Conservation (phyloP, 306 rosid genomes). For the Abrus precatorius region DNA sequence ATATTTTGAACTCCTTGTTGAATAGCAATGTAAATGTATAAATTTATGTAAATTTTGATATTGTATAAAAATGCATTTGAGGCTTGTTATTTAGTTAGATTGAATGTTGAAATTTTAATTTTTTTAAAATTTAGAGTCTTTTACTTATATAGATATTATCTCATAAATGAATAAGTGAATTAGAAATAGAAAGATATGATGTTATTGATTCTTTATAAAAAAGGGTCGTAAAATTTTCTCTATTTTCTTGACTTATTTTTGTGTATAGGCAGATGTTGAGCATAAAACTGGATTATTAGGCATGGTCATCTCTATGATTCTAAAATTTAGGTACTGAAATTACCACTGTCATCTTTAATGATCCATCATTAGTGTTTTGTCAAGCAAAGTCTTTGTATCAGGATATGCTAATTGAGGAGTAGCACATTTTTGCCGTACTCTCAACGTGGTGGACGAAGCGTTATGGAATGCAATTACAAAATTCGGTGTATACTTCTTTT, state of each 20-base stretch:
- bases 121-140: no score
- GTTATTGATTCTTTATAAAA: no score
- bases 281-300: constrained; percentile 36
- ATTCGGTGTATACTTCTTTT: neutral
- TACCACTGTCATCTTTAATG: constrained; percentile 3
- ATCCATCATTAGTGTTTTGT: constrained; percentile 29
- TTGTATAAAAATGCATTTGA: no score
- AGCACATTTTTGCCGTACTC: neutral
- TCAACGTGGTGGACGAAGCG: constrained; percentile 11
- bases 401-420: constrained; percentile 7
- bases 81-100: no score
- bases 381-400: constrained; percentile 34
- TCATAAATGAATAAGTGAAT: no score
- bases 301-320: constrained; percentile 18
- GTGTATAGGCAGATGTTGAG: constrained; percentile 59
- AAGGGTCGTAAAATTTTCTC: neutral
- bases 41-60: no score
- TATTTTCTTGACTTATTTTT: constrained; percentile 40
- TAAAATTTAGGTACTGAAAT: constrained; percentile 47
- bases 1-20: no score
- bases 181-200: no score
- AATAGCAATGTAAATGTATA: no score
- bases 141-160: no score
- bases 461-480: neutral
- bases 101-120: no score